Conservation (phyloP, 2,329 filamentous ascomycete genomes). For the Dendryphion nanum region DNA sequence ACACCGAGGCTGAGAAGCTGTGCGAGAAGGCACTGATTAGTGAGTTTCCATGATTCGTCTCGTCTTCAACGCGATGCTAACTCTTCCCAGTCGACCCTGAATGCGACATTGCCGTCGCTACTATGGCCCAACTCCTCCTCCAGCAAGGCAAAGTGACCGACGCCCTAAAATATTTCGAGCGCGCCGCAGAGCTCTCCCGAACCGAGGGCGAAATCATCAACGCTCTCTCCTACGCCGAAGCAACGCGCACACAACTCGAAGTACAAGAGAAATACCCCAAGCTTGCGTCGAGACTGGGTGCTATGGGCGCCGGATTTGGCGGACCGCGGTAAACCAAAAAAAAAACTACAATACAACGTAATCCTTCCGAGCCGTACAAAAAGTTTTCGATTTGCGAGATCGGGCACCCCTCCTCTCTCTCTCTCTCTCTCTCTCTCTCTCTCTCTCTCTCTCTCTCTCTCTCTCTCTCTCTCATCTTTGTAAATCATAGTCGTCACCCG, state of each 20-base stretch:
- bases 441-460: neutral
- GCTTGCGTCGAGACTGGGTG: slow-evolving; percentile 47
- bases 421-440: neutral
- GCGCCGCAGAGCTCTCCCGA: slow-evolving; percentile 87
- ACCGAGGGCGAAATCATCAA: slow-evolving; percentile 97
- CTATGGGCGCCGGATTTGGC: slow-evolving; percentile 41
- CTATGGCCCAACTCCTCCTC: slow-evolving; percentile 94
- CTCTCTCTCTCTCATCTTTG: no score
- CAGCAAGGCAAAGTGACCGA: slow-evolving; percentile 97
- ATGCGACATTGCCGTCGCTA: slow-evolving; percentile 97
- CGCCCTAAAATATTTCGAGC: slow-evolving; percentile 94
- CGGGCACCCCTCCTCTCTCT: neutral
- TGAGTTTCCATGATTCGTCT: neutral
- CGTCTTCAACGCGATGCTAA: neutral
- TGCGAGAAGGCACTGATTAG: slow-evolving; percentile 95
- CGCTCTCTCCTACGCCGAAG: slow-evolving; percentile 93
- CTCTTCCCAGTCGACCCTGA: slow-evolving; percentile 74
- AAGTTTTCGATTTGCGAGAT: no score
- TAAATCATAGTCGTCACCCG: no score
- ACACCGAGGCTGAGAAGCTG: slow-evolving; percentile 87
- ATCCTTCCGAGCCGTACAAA: no score
- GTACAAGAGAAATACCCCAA: slow-evolving; percentile 54
- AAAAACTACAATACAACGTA: no score
- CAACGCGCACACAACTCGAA: slow-evolving; percentile 92
- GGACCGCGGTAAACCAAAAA: slow-evolving; percentile 31